Percentiles rank a stretch among this genome's conserved stretches.
Evolutionary conservation across 768 basidiomycete species (phyloP).

Genomic region (Lentinula sp.): DNA sequence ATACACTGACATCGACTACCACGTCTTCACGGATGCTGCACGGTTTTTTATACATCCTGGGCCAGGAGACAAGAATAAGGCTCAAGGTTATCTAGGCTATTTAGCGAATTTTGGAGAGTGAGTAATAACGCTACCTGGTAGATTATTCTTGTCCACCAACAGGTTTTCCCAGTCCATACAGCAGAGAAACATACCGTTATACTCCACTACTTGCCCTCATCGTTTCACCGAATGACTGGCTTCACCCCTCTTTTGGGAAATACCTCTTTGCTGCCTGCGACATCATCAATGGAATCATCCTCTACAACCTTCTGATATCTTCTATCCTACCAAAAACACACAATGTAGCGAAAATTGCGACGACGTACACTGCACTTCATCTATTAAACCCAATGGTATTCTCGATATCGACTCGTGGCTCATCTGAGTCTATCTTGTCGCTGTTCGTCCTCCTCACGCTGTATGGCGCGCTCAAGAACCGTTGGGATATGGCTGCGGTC

Average conservation of each 20-base stretch:
- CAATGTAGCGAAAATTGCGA: constrained; percentile 24
- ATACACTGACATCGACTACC: constrained; percentile 98
- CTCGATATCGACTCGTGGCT: constrained; percentile 95
- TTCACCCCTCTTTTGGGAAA: constrained; percentile 89
- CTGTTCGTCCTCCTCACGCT: constrained; percentile 71
- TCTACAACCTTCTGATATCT: constrained; percentile 54
- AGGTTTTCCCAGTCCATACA: constrained; percentile 64
- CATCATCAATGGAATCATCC: constrained; percentile 69
- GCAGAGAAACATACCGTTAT: constrained; percentile 90
- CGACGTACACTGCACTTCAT: constrained; percentile 62
- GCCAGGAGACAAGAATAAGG: constrained; percentile 37
- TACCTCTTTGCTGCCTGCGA: constrained; percentile 82
- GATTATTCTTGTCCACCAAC: constrained; percentile 7
- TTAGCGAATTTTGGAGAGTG: constrained; percentile 63
- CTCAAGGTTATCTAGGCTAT: constrained; percentile 50
- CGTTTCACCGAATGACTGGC: constrained; percentile 70
- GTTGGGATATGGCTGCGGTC: constrained; percentile 64
- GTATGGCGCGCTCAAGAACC: constrained; percentile 47
- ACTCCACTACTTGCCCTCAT: constrained; percentile 87
- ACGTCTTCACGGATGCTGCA: constrained; percentile 92
- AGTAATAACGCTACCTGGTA: constrained; percentile 25
- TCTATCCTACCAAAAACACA: constrained; percentile 34
- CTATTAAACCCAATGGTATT: constrained; percentile 93
- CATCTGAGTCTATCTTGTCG: constrained; percentile 85
- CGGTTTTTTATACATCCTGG: constrained; percentile 52